Conservation (phyloP, 192 early-diverging fungal species). For the Phycomyces nitens region DNA sequence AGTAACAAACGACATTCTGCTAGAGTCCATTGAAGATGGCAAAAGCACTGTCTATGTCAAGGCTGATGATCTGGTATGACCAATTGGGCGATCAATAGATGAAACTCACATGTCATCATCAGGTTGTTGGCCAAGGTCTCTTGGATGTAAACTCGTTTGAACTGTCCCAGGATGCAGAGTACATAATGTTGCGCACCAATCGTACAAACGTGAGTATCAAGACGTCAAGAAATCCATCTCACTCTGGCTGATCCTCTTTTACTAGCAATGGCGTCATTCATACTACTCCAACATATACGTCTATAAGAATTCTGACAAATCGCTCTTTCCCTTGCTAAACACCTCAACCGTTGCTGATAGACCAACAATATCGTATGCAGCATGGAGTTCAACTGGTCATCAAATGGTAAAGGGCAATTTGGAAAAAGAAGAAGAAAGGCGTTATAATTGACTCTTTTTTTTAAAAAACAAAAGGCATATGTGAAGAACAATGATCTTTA, state of each 20-base stretch:
- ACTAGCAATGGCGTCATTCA: slow-evolving; percentile 80
- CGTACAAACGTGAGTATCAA: slow-evolving; percentile 33
- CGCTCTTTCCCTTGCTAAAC: slow-evolving; percentile 55
- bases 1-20: slow-evolving; percentile 25
- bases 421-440: no score
- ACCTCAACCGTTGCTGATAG: slow-evolving; percentile 35
- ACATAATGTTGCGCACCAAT: slow-evolving; percentile 71
- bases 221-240: background rate
- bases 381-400: slow-evolving; percentile 80
- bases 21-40: slow-evolving; percentile 30
- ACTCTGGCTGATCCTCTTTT: background rate
- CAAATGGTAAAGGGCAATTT: no score
- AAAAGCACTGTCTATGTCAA: slow-evolving; percentile 20
- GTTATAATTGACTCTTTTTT: no score
- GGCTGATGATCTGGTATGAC: slow-evolving; percentile 24
- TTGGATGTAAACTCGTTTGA: slow-evolving; percentile 24
- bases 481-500: slow-evolving; percentile 88
- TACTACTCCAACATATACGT: slow-evolving; percentile 79
- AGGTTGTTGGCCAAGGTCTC: slow-evolving; percentile 7
- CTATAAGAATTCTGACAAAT: slow-evolving; percentile 61
- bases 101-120: background rate
- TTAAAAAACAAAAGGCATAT: slow-evolving; percentile 67
- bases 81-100: no score
- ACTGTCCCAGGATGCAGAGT: slow-evolving; percentile 78
- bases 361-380: slow-evolving; percentile 59